These are phyloP conservation scores for Xylaria acuta DNA, from an alignment of 495 filamentous ascomycete species.

Conservation along the genomic window DNA sequence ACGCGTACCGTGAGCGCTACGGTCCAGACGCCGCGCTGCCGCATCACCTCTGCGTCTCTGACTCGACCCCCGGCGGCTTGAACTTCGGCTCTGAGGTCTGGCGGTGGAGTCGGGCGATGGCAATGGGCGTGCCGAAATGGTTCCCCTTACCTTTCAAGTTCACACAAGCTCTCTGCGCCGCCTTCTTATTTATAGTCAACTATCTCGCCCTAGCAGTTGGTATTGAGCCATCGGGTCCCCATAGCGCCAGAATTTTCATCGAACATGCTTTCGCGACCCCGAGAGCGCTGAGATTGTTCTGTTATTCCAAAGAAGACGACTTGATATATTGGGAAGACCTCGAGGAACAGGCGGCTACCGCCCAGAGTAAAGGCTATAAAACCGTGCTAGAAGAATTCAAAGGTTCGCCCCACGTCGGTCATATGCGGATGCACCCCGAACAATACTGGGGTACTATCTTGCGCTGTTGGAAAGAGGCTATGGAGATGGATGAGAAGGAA, in stretches of 20 bases:
- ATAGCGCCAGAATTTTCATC: slow-evolving; percentile 44
- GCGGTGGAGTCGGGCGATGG: slow-evolving; percentile 60
- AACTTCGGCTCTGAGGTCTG: slow-evolving; percentile 55
- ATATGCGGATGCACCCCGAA: slow-evolving; percentile 58
- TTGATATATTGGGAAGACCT: slow-evolving; percentile 61
- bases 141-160: slow-evolving; percentile 54
- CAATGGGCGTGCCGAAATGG: slow-evolving; percentile 50
- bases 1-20: slow-evolving; percentile 49
- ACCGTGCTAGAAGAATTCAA: slow-evolving; percentile 56
- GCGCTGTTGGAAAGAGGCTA: slow-evolving; percentile 48
- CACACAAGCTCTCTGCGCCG: slow-evolving; percentile 49
- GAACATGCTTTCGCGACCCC: slow-evolving; percentile 39
- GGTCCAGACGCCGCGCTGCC: slow-evolving; percentile 48
- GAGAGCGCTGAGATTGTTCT: slow-evolving; percentile 49
- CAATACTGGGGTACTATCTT: slow-evolving; percentile 60
- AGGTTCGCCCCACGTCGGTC: slow-evolving; percentile 60
- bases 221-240: slow-evolving; percentile 43
- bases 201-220: slow-evolving; percentile 42
- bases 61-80: slow-evolving; percentile 59
- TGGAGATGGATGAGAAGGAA: slow-evolving; percentile 17
- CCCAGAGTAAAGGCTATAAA: slow-evolving; percentile 49
- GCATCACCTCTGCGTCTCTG: slow-evolving; percentile 53
- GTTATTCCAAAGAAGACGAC: slow-evolving; percentile 62
- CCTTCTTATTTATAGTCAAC: slow-evolving; percentile 41
- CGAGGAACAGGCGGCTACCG: slow-evolving; percentile 55